Conservation (phyloP, 2,329 filamentous ascomycete species). For the Pezicula neosporulosa region DNA sequence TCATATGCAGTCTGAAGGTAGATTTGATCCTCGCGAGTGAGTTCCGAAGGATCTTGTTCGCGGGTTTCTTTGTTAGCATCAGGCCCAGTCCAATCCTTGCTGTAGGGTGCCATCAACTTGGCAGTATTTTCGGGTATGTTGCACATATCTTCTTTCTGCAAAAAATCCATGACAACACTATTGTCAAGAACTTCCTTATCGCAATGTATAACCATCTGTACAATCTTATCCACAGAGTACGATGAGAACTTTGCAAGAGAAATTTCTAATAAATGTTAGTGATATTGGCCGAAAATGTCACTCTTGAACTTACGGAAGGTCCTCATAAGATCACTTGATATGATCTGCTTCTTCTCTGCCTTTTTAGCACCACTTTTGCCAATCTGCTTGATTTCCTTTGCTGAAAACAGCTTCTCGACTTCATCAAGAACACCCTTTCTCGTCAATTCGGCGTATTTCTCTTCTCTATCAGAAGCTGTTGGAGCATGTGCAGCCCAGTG, state of each 20-base stretch:
- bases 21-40: slow-evolving; percentile 93
- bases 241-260: slow-evolving; percentile 92
- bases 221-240: slow-evolving; percentile 76
- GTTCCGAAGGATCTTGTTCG: slow-evolving; percentile 81
- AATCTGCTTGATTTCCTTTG: slow-evolving; percentile 91
- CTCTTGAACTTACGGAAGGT: slow-evolving; percentile 63
- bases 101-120: slow-evolving; percentile 92
- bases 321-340: slow-evolving; percentile 84
- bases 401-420: slow-evolving; percentile 95
- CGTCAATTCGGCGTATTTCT: slow-evolving; percentile 91
- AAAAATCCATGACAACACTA: slow-evolving; percentile 90
- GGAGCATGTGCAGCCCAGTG: slow-evolving; percentile 88
- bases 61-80: slow-evolving; percentile 73
- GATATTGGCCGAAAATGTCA: not conserved
- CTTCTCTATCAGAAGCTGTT: slow-evolving; percentile 85
- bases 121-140: slow-evolving; percentile 86
- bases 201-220: slow-evolving; percentile 93
- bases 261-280: slow-evolving; percentile 55
- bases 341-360: slow-evolving; percentile 97
- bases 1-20: slow-evolving; percentile 92
- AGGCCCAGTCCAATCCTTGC: slow-evolving; percentile 92
- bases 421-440: slow-evolving; percentile 95
- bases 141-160: slow-evolving; percentile 89
- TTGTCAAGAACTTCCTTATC: slow-evolving; percentile 88
- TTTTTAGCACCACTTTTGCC: slow-evolving; percentile 64